phyloP scores from a whole-genome alignment of 805 yeast species.

The Candida vaughaniae region DNA sequence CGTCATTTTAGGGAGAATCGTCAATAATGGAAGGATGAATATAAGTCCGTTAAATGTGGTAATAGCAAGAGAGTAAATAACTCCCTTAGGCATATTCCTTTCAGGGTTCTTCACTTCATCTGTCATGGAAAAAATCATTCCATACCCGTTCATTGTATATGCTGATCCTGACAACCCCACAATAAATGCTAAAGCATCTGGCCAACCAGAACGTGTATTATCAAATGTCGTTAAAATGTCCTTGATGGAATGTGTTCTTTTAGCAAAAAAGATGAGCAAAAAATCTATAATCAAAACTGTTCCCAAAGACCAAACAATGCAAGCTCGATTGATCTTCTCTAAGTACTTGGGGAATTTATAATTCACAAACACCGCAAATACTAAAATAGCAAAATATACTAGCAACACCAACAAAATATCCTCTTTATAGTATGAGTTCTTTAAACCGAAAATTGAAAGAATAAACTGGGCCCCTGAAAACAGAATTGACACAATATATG shows the following conservation, averaged over 20 bases:
- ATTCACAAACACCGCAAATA: slow-evolving; percentile 62
- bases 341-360: slow-evolving; percentile 57
- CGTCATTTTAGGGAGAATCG: slow-evolving; percentile 67
- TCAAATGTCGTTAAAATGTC: slow-evolving; percentile 67
- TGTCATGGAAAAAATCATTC: slow-evolving; percentile 75
- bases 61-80: slow-evolving; percentile 60
- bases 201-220: slow-evolving; percentile 75
- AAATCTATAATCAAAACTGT: slow-evolving; percentile 70
- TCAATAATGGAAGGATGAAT: slow-evolving; percentile 68
- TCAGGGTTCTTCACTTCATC: slow-evolving; percentile 82
- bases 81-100: slow-evolving; percentile 70
- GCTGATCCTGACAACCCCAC: slow-evolving; percentile 78
- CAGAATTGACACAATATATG: slow-evolving; percentile 69
- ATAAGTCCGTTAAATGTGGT: slow-evolving; percentile 69
- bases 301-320: slow-evolving; percentile 74
- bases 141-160: slow-evolving; percentile 80
- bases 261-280: slow-evolving; percentile 56
- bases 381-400: slow-evolving; percentile 56
- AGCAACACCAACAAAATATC: slow-evolving; percentile 55
- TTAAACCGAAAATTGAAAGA: slow-evolving; percentile 62
- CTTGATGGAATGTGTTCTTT: slow-evolving; percentile 55
- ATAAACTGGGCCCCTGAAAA: slow-evolving; percentile 78
- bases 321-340: slow-evolving; percentile 62
- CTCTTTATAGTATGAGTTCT: slow-evolving; percentile 56
- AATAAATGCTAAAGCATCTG: slow-evolving; percentile 64